Percentiles rank a stretch among this genome's conserved stretches.
phyloP scores from a whole-genome alignment of 163 green algal genomes.

The Scenedesmus sp. region DNA sequence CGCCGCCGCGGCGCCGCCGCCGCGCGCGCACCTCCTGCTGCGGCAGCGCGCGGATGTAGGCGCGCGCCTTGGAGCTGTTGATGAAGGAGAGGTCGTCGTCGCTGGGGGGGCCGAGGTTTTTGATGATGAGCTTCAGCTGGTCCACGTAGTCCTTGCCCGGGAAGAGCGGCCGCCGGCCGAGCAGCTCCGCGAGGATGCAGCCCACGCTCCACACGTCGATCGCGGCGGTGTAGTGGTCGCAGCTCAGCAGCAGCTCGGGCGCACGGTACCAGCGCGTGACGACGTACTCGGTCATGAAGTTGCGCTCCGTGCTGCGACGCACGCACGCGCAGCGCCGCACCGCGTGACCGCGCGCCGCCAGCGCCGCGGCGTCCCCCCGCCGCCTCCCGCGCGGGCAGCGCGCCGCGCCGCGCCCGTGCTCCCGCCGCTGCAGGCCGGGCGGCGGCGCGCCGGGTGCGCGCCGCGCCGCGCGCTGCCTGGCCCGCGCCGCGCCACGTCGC shows the following conservation, averaged over 20 bases:
- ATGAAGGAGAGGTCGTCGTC: conserved; percentile 95
- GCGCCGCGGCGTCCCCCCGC: too few relatives aligned
- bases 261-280: conserved; percentile 98
- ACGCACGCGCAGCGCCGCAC: too few relatives aligned
- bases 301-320: conserved; percentile 44
- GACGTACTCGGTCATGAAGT: conserved; percentile 95
- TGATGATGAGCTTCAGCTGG: conserved; percentile 97
- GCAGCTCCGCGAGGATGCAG: conserved; percentile 98
- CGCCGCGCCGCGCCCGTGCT: too few relatives aligned
- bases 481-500: too few relatives aligned
- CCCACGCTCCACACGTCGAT: conserved; percentile 99
- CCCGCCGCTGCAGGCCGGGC: too few relatives aligned
- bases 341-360: too few relatives aligned
- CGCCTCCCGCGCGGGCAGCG: too few relatives aligned
- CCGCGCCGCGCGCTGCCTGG: too few relatives aligned
- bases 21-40: conserved; percentile 63
- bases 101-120: conserved; percentile 86
- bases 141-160: conserved; percentile 98
- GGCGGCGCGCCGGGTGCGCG: too few relatives aligned
- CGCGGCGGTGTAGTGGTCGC: conserved; percentile 84
- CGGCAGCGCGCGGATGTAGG: conserved; percentile 91
- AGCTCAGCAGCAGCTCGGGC: conserved; percentile 96
- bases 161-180: conserved; percentile 94
- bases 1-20: conserved; percentile 53
- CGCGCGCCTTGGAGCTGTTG: conserved; percentile 78